Base-by-base conservation (phyloP, 495 filamentous ascomycete species). In the Lophiotrema nucula region DNA sequence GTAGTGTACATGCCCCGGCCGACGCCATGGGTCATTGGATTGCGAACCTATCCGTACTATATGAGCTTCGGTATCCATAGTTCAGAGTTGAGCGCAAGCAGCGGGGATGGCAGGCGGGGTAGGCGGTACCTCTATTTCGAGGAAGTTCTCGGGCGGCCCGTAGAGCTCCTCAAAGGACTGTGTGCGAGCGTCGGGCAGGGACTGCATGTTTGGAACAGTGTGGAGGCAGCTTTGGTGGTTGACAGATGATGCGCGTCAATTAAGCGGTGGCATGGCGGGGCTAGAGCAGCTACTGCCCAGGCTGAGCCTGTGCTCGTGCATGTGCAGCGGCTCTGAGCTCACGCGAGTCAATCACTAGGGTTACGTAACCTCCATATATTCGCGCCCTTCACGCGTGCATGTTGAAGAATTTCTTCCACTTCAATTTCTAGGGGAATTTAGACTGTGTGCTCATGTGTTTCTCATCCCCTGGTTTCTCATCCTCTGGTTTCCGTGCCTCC, bases 151-250 rank as follows among this genome's bases (percentile, higher is more conserved):
- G 15, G 95, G 93, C 13, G 92, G 92, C 3, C 92, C 93, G 72
- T 98, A 98, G 71, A 97, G 96, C 81, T 98, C 93, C 76, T 98
- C 93, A 69, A 96, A 98, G 66, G 86, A 90, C 79, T 98, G 93
- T 70, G 87, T 83, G 60, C 92, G 88, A 15, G 69, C 55, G 45
- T 72, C 69, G 26, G 69, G 69, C 37, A 72, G 48, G 10, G 66
- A 56, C 47, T 70, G 68, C 69, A 72, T 72, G 10, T 23, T 47
- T 37, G 47, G 28, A 18, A 51, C 10, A 15, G 27, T 26, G n/a
- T n/a, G n/a, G n/a, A 4, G 44, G 18, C 16, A 15, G 47, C 28
- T 24, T 2, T 37, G 28, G 47, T 3, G 28, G 47, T 51, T 23
- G 27, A 28, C 22, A 10, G 47, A 5, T 28, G 46, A 3, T 3